Evolutionary conservation across 2,329 filamentous ascomycete genomes (phyloP), one percentile per base, ranked within the genome.

Genomic region (Myriosclerotinia duriaeana): DNA sequence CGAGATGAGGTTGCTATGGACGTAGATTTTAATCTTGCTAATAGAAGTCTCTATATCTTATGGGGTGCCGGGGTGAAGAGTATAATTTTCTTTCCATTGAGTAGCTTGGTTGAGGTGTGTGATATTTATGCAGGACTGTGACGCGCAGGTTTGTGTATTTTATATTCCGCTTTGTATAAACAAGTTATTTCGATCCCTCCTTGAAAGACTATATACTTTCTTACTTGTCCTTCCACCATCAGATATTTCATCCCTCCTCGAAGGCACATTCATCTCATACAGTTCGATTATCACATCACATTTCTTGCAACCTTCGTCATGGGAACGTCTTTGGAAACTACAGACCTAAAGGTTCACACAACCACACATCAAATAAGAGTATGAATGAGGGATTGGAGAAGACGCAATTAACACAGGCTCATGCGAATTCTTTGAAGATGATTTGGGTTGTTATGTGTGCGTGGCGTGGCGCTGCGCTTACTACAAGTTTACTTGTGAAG

Each of bases 371-470:
- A 34, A 36, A 22, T 20, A 73, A 74, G 34, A 22, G 12, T 12
- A 74, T 75, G 73, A 64, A 67, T 2, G 56, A 66, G 4, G 73
- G 83, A 68, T 68, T 72, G 0, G 15, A 77, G 74, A 82, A 81
- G 72, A 71, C 72, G 9, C 73, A 81, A 48, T 76, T 87, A 56
- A 80, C 84, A 67, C 76, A 80, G 58, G 82, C 82, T 3, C 87
- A 87, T 71, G 81, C 82, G 0, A 81, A 85, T 72, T 81, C 81
- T 26, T 72, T 87, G 69, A 80, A 79, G 67, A 82, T 81, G 50
- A 81, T 87, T 22, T 87, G 84, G 82, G 80, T 83, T 36, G 80
- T 86, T 34, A 82, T 85, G 77, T 81, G 80, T 65, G 85, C 77
- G 0, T 76, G 88, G n/a, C 79, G 80, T 14, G 83, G 76, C 0